Conservation (phyloP, 495 filamentous ascomycete species). For the Podospora pseudopauciseta region DNA sequence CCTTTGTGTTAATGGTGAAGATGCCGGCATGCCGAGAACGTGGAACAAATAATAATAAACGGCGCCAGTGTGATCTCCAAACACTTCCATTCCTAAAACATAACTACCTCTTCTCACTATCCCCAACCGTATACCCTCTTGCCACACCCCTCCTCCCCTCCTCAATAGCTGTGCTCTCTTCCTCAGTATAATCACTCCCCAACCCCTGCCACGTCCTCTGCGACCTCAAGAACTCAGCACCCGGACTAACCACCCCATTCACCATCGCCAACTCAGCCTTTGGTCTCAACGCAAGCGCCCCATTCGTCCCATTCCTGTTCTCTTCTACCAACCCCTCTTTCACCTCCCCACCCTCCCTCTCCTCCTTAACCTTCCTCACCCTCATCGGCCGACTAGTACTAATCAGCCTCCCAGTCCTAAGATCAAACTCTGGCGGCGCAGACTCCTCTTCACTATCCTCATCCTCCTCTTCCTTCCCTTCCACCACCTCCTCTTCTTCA, state of each 20-base stretch:
- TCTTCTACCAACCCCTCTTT: slow-evolving; percentile 20
- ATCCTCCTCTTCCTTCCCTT: slow-evolving; percentile 15
- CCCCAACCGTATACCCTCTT: slow-evolving; percentile 79
- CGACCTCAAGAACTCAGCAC: slow-evolving; percentile 77
- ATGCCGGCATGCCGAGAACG: too few species aligned
- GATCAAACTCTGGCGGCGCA: slow-evolving; percentile 83
- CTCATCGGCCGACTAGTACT: slow-evolving; percentile 78
- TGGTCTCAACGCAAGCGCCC: slow-evolving; percentile 55
- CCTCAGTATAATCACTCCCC: slow-evolving; percentile 76
- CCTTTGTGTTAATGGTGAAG: too few species aligned
- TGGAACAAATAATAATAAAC: too few species aligned
- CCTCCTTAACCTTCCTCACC: slow-evolving; percentile 11
- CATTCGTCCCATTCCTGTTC: slow-evolving; percentile 10
- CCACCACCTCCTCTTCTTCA: slow-evolving; percentile 12
- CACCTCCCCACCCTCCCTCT: background rate
- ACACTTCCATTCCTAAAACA: too few species aligned
- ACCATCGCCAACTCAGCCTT: slow-evolving; percentile 70
- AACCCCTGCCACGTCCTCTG: slow-evolving; percentile 89
- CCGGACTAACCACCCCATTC: slow-evolving; percentile 81
- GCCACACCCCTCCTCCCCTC: slow-evolving; percentile 87
- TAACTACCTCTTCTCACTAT: slow-evolving; percentile 31
- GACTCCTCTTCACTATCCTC: slow-evolving; percentile 44
- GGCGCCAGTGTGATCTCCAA: too few species aligned
- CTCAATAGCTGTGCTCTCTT: slow-evolving; percentile 64
- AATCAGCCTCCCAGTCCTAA: slow-evolving; percentile 82